Evolutionary conservation across 2,329 filamentous ascomycete genomes (phyloP), one percentile per base, ranked within the genome.

Genomic region (Eutypella sp.): DNA sequence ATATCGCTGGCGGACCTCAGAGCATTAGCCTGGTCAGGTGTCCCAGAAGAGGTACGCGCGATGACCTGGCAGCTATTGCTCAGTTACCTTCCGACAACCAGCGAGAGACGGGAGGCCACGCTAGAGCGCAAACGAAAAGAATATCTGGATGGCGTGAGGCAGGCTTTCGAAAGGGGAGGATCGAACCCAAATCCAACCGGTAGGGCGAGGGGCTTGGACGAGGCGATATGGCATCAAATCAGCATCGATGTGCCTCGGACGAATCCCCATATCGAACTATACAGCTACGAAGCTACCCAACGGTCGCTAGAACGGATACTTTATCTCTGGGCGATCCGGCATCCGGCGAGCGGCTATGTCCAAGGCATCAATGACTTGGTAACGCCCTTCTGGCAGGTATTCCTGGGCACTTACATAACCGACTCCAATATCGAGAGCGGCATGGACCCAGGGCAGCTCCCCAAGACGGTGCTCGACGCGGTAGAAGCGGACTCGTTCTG

Each of bases 171-270:
- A 51, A 67, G 85, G 51, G 81, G 83, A 2, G 80, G 88, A 45
- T 64, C 57, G 9, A 66, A 59, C 50, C 58, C 65, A 25, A 52
- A 64, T 13, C 54, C 73, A 1, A 54, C 67, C 4, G 72, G 76
- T 13, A 75, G 76, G 52, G 64, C 72, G 7, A 70, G 80, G 50
- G 92, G 91, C 2, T 71, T 99, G 16, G 95, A 99, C 57, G 93
- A 99, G 71, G 87, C 89, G n/a, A 84, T 99, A 48, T 99, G 93
- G 93, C 93, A 99, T 70, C 93, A 99, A 63, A 97, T 99, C 68
- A 96, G 90, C 67, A 99, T 99, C 60, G 93, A 99, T 62, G 89
- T 97, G 19, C 93, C 93, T 3, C 82, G 93, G 42, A 99, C 93
- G 4, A 97, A 96, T 62, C 93, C 93, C 10, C 93, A 97, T 67